These are phyloP conservation scores for Trypanosoma rangeli DNA, from an alignment of 208 protist species.

Conservation along the genomic window DNA sequence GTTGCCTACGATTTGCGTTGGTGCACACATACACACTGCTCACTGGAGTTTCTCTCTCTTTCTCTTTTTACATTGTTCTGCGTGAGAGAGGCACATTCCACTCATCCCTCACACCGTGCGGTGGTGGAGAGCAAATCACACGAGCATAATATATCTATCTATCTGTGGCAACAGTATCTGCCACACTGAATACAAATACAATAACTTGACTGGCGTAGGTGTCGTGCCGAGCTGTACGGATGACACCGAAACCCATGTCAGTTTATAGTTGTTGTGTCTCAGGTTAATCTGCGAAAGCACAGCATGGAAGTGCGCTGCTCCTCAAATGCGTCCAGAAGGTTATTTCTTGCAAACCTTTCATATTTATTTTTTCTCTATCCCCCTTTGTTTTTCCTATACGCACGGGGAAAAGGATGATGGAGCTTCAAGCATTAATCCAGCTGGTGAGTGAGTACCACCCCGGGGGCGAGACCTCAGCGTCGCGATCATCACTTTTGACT, in stretches of 20 bases:
- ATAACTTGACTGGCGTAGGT: neutral
- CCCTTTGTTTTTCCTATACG: conserved; percentile 4
- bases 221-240: neutral
- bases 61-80: no score
- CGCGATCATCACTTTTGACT: conserved; percentile 5
- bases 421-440: conserved; percentile 29
- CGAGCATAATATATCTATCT: neutral
- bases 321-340: neutral
- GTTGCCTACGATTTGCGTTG: neutral
- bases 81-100: no score
- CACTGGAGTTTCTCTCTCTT: no score
- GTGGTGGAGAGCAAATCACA: no score
- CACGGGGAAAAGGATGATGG: neutral
- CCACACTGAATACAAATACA: neutral
- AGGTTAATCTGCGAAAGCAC: neutral
- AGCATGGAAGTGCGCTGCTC: neutral
- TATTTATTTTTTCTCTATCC: conserved; percentile 15
- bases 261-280: neutral
- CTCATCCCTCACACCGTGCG: no score
- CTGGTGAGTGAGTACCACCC: conserved; percentile 24
- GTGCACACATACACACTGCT: neutral
- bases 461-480: neutral
- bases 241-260: neutral
- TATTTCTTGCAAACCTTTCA: neutral
- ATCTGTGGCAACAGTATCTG: neutral